Percentiles rank a stretch among this genome's conserved stretches.
These are phyloP conservation scores for Juglanconis juglandina DNA, from an alignment of 2,329 filamentous ascomycete genomes.

Conservation along the genomic window DNA sequence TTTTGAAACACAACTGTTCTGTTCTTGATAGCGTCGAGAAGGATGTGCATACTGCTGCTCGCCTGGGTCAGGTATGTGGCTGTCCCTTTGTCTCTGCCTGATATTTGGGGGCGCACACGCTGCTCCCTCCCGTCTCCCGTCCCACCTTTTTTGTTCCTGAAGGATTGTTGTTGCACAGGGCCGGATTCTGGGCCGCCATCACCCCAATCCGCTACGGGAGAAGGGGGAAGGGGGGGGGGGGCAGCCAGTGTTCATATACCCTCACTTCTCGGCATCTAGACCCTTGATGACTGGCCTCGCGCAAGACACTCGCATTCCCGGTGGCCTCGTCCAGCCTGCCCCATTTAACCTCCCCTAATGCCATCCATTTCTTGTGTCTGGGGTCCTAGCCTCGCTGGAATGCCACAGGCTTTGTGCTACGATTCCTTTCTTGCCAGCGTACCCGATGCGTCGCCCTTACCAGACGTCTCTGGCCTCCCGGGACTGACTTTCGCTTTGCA, in stretches of 20 bases:
- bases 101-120: constrained; percentile 1
- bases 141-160: background rate
- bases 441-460: background rate
- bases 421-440: constrained; percentile 6
- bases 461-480: constrained; percentile 27
- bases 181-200: background rate
- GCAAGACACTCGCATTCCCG: constrained; percentile 23
- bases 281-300: background rate
- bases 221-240: background rate
- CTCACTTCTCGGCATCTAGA: background rate
- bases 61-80: constrained; percentile 80
- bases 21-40: constrained; percentile 79
- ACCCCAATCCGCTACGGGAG: background rate
- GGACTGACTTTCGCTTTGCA: constrained; percentile 72
- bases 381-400: constrained; percentile 3
- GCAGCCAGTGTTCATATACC: background rate
- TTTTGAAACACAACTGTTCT: constrained; percentile 74
- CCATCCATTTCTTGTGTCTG: background rate
- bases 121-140: background rate
- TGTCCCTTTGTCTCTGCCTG: background rate
- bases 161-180: constrained; percentile 2
- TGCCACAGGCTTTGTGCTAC: background rate
- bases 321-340: background rate
- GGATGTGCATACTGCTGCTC: constrained; percentile 81
- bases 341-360: background rate